A percentile compares a stretch with the other conserved stretches of the same genome.
These are phyloP conservation scores for Salmacisia buchloeana DNA, from an alignment of 1,284 basidiomycete species.

Conservation along the genomic window DNA sequence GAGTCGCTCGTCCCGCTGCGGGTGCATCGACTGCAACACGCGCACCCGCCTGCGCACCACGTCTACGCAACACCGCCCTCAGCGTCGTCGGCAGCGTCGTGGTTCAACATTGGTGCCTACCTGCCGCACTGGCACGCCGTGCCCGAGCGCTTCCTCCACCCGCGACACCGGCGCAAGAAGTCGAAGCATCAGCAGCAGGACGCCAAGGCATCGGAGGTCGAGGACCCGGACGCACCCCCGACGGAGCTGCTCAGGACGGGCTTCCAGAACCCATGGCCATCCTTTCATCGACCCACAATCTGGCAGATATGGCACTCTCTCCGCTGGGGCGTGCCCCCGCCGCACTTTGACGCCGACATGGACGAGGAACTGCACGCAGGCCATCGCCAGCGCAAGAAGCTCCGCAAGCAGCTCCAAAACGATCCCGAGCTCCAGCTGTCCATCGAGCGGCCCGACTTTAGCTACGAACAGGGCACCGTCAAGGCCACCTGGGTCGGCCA, in stretches of 20 bases:
- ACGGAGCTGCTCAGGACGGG: slow-evolving; percentile 20
- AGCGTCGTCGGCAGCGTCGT: neutral
- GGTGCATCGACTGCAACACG: slow-evolving; percentile 10
- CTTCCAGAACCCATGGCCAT: slow-evolving; percentile 44
- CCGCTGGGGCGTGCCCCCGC: slow-evolving; percentile 31
- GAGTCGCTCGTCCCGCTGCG: neutral
- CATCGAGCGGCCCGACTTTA: slow-evolving; percentile 13
- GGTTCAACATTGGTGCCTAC: neutral
- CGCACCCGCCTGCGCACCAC: slow-evolving; percentile 17
- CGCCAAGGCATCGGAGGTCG: neutral
- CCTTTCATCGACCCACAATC: slow-evolving; percentile 34
- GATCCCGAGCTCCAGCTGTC: slow-evolving; percentile 15
- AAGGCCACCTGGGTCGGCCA: slow-evolving; percentile 46
- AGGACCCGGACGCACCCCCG: neutral
- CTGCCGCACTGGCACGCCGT: slow-evolving; percentile 10
- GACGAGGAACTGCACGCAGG: neutral
- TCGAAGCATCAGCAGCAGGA: neutral
- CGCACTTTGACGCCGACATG: slow-evolving; percentile 9
- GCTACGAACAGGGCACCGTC: slow-evolving; percentile 5
- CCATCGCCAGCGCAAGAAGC: neutral
- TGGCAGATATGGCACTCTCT: slow-evolving; percentile 34
- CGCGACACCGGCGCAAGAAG: neutral
- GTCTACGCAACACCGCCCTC: neutral
- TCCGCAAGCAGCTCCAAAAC: neutral
- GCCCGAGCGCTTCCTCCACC: slow-evolving; percentile 7